phyloP scores from a whole-genome alignment of 257 asterid species.

The Primulina eburnea region DNA sequence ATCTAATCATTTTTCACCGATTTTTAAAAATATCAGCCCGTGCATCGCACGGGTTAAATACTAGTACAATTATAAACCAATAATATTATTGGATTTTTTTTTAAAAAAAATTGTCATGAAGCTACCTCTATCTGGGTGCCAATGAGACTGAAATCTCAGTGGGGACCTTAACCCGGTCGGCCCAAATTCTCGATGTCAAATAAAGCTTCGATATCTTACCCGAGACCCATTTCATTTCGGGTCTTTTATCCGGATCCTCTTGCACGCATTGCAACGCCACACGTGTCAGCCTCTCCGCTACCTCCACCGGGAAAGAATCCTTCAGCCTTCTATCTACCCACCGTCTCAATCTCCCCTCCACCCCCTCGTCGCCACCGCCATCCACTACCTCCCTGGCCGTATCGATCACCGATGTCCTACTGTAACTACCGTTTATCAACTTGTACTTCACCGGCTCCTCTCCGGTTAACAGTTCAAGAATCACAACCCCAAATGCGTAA shows the following conservation, averaged over 20 bases:
- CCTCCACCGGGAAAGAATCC: constrained; percentile 98
- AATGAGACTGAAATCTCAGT: constrained; percentile 68
- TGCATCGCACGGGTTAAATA: too few species aligned
- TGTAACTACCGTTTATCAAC: constrained; percentile 39
- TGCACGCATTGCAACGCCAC: constrained; percentile 78
- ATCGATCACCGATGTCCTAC: constrained; percentile 49
- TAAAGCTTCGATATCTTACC: constrained; percentile 73
- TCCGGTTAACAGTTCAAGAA: constrained; percentile 78
- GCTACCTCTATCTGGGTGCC: constrained; percentile 55
- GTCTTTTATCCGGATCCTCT: constrained; percentile 72
- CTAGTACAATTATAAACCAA: too few species aligned
- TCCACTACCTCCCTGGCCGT: constrained; percentile 52
- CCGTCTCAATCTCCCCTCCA: constrained; percentile 59
- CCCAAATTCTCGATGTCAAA: constrained; percentile 65
- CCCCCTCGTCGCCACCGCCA: constrained; percentile 44
- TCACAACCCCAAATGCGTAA: constrained; percentile 82
- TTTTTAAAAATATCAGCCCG: too few species aligned
- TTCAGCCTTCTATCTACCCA: constrained; percentile 83
- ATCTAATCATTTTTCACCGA: too few species aligned
- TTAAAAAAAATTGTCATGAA: background rate
- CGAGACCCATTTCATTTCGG: constrained; percentile 81
- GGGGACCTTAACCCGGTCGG: constrained; percentile 48
- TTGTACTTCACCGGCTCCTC: constrained; percentile 65
- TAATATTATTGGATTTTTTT: too few species aligned
- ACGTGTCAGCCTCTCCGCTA: constrained; percentile 61